Evolutionary conservation across 2,329 filamentous ascomycete genomes (phyloP), one percentile per base, ranked within the genome.

Genomic region (Hypoxylon sp.): DNA sequence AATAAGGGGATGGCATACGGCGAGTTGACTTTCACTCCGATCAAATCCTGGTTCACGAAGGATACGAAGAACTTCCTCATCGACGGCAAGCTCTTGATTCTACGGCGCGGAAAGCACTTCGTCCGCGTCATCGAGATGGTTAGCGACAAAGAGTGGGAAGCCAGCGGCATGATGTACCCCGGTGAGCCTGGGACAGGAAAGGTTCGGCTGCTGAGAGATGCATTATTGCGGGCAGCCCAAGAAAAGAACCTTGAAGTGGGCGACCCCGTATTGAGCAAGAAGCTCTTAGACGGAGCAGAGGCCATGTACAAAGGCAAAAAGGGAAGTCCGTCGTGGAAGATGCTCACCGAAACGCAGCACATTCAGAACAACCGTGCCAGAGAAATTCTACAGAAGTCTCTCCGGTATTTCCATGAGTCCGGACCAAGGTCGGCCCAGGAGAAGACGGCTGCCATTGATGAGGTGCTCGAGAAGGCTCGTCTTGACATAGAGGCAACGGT

Each of bases 61-160:
- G 86, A 91, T 59, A 90, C 89, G 0, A 75, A 83, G 64, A 86
- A 88, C 61, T 92, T 85, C 74, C 81, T 91, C 61, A 85, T 93
- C 17, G 87, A 90, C 68, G 87, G 78, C 63, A 83, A 85, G 70
- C 72, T 90, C 51, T 80, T 91, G 69, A 85, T 91, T 72, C 80
- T 91, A 59, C 87, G 89, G 70, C 88, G 85, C 75, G 89, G 89
- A 71, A 90, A 90, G 81, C 85, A 89, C 79, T 89, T 90, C 69
- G 78, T 91, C 50, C 86, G 88, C 50, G 84, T 90, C 70, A 82
- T 91, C 57, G 82, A 90, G 78, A 82, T 91, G 68, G 81, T 91
- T 31, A 81, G 79, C 68, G 87, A 91, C 74, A 81, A 86, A 51
- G 84, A 85, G 66, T 90, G 86, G 83, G 74, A 78, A 46, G 74